These are phyloP conservation scores for Dipodascopsis uninucleata DNA, from an alignment of 805 yeast species.

Conservation along the genomic window DNA sequence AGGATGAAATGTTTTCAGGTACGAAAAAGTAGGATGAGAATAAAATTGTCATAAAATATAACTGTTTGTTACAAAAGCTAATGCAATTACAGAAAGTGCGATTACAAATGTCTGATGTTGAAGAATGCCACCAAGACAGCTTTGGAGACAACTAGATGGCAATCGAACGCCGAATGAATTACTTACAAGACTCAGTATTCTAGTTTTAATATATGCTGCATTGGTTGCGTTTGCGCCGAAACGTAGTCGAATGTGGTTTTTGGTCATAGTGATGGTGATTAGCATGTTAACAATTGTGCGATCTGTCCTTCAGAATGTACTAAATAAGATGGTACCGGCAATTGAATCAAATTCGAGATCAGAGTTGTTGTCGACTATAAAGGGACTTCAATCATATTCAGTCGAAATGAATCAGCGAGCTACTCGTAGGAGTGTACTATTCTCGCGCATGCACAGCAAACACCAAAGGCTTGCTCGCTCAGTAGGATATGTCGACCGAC, in stretches of 20 bases:
- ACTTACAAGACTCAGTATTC: slow-evolving; percentile 8
- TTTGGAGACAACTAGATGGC: no score
- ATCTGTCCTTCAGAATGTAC: slow-evolving; percentile 5
- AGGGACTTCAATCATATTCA: slow-evolving; percentile 29
- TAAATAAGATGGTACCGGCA: slow-evolving; percentile 7
- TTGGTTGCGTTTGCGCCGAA: slow-evolving; percentile 12
- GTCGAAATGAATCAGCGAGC: slow-evolving; percentile 14
- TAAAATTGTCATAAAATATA: no score
- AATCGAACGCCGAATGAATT: no score
- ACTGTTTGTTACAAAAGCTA: no score
- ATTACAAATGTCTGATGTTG: no score
- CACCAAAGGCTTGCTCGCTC: slow-evolving; percentile 54
- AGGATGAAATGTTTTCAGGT: no score
- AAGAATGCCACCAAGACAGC: no score
- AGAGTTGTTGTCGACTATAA: slow-evolving; percentile 25
- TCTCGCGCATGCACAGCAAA: slow-evolving; percentile 44
- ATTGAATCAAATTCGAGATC: slow-evolving; percentile 19
- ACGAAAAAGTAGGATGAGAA: no score
- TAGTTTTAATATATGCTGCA: slow-evolving; percentile 8
- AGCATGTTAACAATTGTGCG: slow-evolving; percentile 14
- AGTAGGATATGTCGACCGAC: slow-evolving; percentile 53
- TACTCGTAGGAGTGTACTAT: slow-evolving; percentile 30
- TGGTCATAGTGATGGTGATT: slow-evolving; percentile 7
- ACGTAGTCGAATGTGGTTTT: slow-evolving; percentile 12
- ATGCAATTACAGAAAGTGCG: no score